Evolutionary conservation across 73 alveolate species (phyloP).

Genomic region (Paramecium pentaurelia): DNA sequence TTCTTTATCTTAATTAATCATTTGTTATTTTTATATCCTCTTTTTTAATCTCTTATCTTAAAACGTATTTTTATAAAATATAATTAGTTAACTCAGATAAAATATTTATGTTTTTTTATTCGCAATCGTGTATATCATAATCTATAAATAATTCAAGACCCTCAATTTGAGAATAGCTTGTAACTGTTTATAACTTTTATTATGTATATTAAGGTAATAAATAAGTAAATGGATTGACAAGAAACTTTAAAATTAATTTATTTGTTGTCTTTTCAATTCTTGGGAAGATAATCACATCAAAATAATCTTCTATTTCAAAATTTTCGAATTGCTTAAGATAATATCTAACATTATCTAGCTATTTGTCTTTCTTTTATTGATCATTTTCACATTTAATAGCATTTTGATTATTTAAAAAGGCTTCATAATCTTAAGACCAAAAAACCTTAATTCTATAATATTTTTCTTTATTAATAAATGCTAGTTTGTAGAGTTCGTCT

Average conservation of each 20-base stretch:
- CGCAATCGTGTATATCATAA: background rate
- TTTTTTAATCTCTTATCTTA: background rate
- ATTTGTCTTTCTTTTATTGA: background rate
- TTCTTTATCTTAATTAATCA: background rate
- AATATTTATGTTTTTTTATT: background rate
- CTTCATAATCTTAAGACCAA: background rate
- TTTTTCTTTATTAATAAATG: background rate
- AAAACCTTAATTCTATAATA: background rate
- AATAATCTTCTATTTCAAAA: slow-evolving; percentile 32
- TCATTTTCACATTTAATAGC: background rate
- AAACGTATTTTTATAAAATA: background rate
- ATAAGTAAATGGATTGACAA: background rate
- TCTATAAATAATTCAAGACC: background rate
- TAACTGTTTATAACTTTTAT: no score
- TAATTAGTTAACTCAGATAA: background rate
- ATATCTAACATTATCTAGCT: background rate
- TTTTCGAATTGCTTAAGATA: background rate
- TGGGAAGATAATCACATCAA: background rate
- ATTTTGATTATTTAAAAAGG: background rate
- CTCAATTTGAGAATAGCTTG: background rate
- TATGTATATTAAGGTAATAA: background rate
- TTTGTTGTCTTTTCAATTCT: background rate
- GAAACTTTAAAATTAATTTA: background rate
- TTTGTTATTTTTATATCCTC: background rate
- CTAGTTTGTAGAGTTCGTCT: background rate